Evolutionary conservation across 352 stramenopile species (phyloP).

Genomic region (Phytophthora citrophthora): DNA sequence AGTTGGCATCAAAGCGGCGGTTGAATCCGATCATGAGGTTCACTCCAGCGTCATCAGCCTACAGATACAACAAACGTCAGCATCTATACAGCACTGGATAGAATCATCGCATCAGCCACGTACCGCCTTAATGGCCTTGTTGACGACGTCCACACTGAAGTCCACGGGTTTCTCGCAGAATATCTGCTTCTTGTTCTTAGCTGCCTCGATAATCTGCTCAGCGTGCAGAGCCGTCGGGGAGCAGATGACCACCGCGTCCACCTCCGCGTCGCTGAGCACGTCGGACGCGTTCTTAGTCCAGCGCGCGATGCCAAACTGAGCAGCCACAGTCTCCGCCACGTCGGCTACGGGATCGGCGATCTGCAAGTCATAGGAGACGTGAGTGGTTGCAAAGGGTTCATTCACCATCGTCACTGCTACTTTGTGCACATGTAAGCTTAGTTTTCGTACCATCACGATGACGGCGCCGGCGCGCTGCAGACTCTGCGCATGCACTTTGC

Average conservation of each 20-base stretch:
- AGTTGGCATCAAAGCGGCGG: constrained; percentile 95
- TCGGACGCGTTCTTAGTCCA: constrained; percentile 82
- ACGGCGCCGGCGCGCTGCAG: constrained; percentile 50
- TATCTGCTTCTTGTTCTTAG: constrained; percentile 93
- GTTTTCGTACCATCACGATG: constrained; percentile 37
- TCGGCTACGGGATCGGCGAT: constrained; percentile 48
- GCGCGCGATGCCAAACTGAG: constrained; percentile 54
- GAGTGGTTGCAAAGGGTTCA: no score
- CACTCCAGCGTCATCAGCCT: constrained; percentile 63
- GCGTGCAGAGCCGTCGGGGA: constrained; percentile 94
- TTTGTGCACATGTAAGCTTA: no score
- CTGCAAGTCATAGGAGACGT: constrained; percentile 5
- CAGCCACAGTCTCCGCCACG: constrained; percentile 28
- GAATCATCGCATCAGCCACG: background rate
- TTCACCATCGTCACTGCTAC: no score
- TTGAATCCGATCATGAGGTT: constrained; percentile 97
- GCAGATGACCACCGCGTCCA: constrained; percentile 97
- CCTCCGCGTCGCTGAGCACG: constrained; percentile 91
- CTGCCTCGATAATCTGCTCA: constrained; percentile 94
- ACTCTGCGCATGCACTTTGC: constrained; percentile 63
- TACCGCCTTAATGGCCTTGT: constrained; percentile 60
- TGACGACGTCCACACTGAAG: constrained; percentile 75
- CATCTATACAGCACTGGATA: background rate
- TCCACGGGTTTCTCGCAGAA: constrained; percentile 97
- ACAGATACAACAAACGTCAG: constrained; percentile 38